These are phyloP conservation scores for Sextonia rubra DNA, from an alignment of 164 flowering plant species.

Conservation along the genomic window DNA sequence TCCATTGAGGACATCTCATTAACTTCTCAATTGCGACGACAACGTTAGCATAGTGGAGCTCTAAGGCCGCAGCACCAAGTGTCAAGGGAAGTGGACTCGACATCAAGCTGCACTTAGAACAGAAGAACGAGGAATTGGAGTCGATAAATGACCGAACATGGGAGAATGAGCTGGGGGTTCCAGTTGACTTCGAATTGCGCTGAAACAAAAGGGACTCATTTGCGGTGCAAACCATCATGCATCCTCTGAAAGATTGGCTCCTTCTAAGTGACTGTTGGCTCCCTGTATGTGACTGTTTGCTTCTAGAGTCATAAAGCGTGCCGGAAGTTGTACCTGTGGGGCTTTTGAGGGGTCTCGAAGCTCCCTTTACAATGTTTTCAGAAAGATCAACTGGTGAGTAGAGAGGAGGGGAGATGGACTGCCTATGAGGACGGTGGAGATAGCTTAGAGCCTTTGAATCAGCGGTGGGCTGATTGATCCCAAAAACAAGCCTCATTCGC, in stretches of 20 bases:
- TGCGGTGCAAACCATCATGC: slow-evolving; percentile 27
- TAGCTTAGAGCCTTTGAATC: slow-evolving; percentile 19
- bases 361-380: slow-evolving; percentile 37
- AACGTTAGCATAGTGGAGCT: slow-evolving; percentile 83
- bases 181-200: slow-evolving; percentile 22
- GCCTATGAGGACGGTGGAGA: slow-evolving; percentile 45
- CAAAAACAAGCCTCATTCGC: slow-evolving; percentile 73
- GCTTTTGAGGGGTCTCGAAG: slow-evolving; percentile 57
- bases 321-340: slow-evolving; percentile 34
- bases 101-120: slow-evolving; percentile 33
- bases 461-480: slow-evolving; percentile 22
- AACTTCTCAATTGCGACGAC: slow-evolving; percentile 72
- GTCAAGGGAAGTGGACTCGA: slow-evolving; percentile 58
- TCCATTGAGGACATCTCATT: slow-evolving; percentile 70
- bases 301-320: slow-evolving; percentile 25
- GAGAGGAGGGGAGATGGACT: slow-evolving; percentile 44
- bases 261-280: no score
- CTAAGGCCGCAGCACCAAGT: slow-evolving; percentile 82
- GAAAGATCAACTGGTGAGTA: slow-evolving; percentile 57
- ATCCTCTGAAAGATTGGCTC: slow-evolving; percentile 57
- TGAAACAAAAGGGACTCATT: slow-evolving; percentile 26
- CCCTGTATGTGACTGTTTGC: slow-evolving; percentile 31
- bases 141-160: slow-evolving; percentile 5
- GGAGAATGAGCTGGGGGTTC: slow-evolving; percentile 10
- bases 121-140: slow-evolving; percentile 11